These are phyloP conservation scores for Leccinum variicolor DNA, from an alignment of 768 basidiomycete species.

Conservation along the genomic window DNA sequence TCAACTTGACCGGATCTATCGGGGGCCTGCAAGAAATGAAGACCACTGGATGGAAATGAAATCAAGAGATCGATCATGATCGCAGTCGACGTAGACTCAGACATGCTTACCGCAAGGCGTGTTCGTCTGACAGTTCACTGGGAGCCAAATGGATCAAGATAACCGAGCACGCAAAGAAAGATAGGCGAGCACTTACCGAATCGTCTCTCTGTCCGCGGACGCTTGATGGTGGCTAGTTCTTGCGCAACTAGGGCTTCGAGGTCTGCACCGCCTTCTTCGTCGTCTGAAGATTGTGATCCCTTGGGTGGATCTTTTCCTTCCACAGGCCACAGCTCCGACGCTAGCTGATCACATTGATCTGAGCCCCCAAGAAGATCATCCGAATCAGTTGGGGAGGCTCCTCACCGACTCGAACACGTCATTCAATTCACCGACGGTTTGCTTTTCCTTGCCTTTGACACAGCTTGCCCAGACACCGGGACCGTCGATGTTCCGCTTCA, in stretches of 20 bases:
- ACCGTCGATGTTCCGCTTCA: constrained; percentile 64
- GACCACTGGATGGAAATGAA: constrained; percentile 45
- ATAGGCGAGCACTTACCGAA: constrained; percentile 49
- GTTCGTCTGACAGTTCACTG: constrained; percentile 76
- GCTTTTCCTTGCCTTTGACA: constrained; percentile 81
- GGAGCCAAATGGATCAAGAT: constrained; percentile 3
- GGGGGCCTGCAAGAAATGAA: constrained; percentile 81
- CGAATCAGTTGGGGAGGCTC: background rate
- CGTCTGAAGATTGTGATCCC: constrained; percentile 30
- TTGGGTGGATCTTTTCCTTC: constrained; percentile 25
- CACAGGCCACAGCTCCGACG: constrained; percentile 66
- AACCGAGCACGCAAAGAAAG: background rate
- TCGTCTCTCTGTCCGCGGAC: constrained; percentile 55
- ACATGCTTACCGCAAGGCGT: constrained; percentile 63
- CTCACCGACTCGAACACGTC: constrained; percentile 76
- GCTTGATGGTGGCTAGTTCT: constrained; percentile 70
- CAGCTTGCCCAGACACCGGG: constrained; percentile 87
- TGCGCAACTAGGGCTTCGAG: constrained; percentile 70
- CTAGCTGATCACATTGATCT: constrained; percentile 47
- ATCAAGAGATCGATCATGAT: background rate
- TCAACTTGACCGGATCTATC: constrained; percentile 70
- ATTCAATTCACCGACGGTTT: constrained; percentile 70
- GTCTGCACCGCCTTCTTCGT: constrained; percentile 42
- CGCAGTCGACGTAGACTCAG: background rate
- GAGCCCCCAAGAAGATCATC: background rate